Base-by-base conservation (phyloP, 176 grass and related monocot genomes). In the maize (Zea mays) region DNA sequence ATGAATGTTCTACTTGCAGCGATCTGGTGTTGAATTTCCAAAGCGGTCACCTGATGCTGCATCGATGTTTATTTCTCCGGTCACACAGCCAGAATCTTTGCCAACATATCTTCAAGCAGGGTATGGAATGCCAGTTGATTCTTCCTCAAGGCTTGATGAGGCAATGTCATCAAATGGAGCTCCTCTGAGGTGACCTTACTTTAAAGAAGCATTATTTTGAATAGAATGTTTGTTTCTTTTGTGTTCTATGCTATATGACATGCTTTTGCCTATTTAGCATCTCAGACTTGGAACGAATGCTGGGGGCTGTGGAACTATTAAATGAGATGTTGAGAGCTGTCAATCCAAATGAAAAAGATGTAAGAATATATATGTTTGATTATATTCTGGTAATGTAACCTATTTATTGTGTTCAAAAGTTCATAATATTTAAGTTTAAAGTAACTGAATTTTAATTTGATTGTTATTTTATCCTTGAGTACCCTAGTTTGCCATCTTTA, bases 241-340 rank as follows among this genome's bases (percentile, higher is more conserved):
- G 0, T 20, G 19, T 38, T 68, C 3, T 39, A 8, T 83, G 35
- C 4, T 82, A 36, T 10, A 50, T 86, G 33, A 81, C 33, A 57
- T 67, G 20, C 12, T 65, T 56, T 65, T 70, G 52, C 79, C 36
- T 76, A 10, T 84, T 83, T 68, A 97, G 93, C 73, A 74, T 88
- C 69, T 72, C 83, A 62, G 87, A 97, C 33, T 44, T 97, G 80
- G 85, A 86, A 68, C 59, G 76, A 10, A 88, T 97, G 80, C 67
- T 66, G 16, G 82, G 85, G 62, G 83, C 85, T 33, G 85, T 51
- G 7, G 90, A 93, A 59, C 73, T 97, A 46, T 81, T 93, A 86
- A 86, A 64, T 76, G 93, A 97, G 57, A 97, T 97, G 93, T 69
- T 97, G 61, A 90, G 83, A 85, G 93, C 88, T 77, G 77, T 88